phyloP scores from a whole-genome alignment of 805 yeast genomes.

The Nakazawaea siamensis region DNA sequence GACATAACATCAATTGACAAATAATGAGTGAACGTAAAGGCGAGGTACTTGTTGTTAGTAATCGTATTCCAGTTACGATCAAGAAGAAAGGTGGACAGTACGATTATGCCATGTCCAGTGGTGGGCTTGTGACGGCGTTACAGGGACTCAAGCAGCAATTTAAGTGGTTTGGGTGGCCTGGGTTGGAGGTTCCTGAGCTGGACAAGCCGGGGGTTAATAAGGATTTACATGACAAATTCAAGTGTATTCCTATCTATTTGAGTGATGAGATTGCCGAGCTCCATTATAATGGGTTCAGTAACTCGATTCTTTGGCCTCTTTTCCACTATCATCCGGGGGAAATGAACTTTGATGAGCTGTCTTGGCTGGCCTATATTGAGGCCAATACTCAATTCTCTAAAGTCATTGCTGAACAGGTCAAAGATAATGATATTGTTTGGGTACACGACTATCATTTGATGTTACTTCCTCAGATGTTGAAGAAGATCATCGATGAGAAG shows the following conservation, averaged over 20 bases:
- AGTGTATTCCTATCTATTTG: constrained; percentile 84
- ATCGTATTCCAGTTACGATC: constrained; percentile 92
- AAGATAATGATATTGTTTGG: constrained; percentile 89
- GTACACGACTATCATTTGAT: constrained; percentile 96
- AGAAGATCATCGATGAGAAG: constrained; percentile 46
- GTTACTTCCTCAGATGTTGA: constrained; percentile 85
- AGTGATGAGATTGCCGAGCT: constrained; percentile 88
- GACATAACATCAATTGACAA: too few species aligned
- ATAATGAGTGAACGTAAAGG: constrained; percentile 23
- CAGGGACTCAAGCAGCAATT: constrained; percentile 86
- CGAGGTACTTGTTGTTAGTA: constrained; percentile 86
- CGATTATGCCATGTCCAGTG: constrained; percentile 88
- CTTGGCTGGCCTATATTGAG: constrained; percentile 96
- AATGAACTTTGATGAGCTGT: constrained; percentile 93
- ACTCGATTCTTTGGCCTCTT: constrained; percentile 94
- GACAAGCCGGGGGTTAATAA: constrained; percentile 62
- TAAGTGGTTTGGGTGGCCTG: constrained; percentile 99
- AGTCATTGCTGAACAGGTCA: constrained; percentile 57
- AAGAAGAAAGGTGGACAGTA: constrained; percentile 56
- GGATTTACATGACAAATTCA: constrained; percentile 70
- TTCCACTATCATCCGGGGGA: constrained; percentile 99
- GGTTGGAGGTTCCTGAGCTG: constrained; percentile 71
- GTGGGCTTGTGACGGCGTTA: constrained; percentile 93
- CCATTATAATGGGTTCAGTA: constrained; percentile 94
- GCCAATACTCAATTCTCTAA: constrained; percentile 82